These are phyloP conservation scores for Amanita subjunquillea DNA, from an alignment of 768 basidiomycete species.

Conservation along the genomic window DNA sequence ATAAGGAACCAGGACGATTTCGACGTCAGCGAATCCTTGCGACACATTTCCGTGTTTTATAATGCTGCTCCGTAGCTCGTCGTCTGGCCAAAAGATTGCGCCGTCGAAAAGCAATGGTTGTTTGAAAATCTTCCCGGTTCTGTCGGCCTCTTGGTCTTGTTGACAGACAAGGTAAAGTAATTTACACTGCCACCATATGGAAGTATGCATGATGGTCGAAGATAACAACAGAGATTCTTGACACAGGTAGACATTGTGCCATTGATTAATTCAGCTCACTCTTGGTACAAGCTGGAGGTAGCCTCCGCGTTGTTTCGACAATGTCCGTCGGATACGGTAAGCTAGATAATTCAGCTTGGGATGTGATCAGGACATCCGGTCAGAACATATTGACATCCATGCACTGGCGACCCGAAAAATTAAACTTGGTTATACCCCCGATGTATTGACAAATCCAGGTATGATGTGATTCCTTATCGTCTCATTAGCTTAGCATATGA, in stretches of 20 bases:
- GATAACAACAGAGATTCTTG: constrained; percentile 67
- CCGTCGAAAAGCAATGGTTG: constrained; percentile 60
- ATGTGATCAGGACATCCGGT: not conserved
- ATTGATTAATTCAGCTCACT: not conserved
- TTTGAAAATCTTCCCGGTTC: constrained; percentile 63
- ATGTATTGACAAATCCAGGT: constrained; percentile 90
- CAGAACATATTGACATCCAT: constrained; percentile 74
- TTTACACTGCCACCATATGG: not conserved
- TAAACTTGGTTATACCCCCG: constrained; percentile 84
- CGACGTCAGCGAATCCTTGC: constrained; percentile 29
- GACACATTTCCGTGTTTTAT: not conserved
- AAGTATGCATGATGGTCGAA: constrained; percentile 17
- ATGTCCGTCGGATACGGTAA: constrained; percentile 86
- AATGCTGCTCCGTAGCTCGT: constrained; percentile 19
- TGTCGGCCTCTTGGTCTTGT: constrained; percentile 49
- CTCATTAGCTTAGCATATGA: not conserved
- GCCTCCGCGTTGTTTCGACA: constrained; percentile 77
- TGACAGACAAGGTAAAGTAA: constrained; percentile 55
- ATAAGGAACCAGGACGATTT: constrained; percentile 38
- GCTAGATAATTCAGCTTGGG: not conserved
- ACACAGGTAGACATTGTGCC: constrained; percentile 28
- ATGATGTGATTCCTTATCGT: constrained; percentile 3
- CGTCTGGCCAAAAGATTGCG: constrained; percentile 39
- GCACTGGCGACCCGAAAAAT: constrained; percentile 52
- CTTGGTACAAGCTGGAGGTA: constrained; percentile 50